Base-by-base conservation (phyloP, 2,329 filamentous ascomycete genomes). In the Xylaria sp. region DNA sequence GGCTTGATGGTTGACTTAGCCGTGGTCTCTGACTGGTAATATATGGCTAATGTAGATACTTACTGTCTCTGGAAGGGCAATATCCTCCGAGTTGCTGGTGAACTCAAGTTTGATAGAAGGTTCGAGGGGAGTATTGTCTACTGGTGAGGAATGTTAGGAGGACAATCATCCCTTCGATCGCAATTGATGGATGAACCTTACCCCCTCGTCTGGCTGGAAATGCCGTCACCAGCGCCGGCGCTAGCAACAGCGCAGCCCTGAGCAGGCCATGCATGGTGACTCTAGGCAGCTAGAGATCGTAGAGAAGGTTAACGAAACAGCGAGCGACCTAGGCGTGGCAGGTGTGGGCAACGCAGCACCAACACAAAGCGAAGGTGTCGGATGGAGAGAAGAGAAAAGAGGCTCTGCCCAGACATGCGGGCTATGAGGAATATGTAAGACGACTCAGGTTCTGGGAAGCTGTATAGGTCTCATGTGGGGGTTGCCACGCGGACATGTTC, bases 171-270 rank as follows among this genome's bases (percentile, higher is more conserved):
- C 18, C 43, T 44, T 54, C 59, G 51, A 52, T 63, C 51, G 59
- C 47, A 47, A 19, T 60, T 52, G 9, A 45, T 52, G 19, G 51
- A 61, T 26, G 45, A 45, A 50, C 52, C 54, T 65, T 40, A 59
- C 49, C 47, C 29, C 58, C 47, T 38, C 54, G 48, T 54, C 41
- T 53, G 7, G 54, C 50, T 20, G 65, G 57, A 52, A 67, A 63
- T 50, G 67, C 66, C 40, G 62, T 61, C 26, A 64, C 69, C 63
- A 76, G 64, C 64, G 66, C 67, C 60, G 72, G 70, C 61, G 67
- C 71, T 63, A 74, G 56, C 60, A 74, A 62, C 52, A 67, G 66
- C 56, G 68, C 69, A 54, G 66, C 66, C 67, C 65, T 65, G 39
- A 64, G 51, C 45, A 69, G 67, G 64, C 71, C 68, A 60, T 64